Evolutionary conservation across 257 asterid species (phyloP).

Genomic region (Thymus mandschuricus): DNA sequence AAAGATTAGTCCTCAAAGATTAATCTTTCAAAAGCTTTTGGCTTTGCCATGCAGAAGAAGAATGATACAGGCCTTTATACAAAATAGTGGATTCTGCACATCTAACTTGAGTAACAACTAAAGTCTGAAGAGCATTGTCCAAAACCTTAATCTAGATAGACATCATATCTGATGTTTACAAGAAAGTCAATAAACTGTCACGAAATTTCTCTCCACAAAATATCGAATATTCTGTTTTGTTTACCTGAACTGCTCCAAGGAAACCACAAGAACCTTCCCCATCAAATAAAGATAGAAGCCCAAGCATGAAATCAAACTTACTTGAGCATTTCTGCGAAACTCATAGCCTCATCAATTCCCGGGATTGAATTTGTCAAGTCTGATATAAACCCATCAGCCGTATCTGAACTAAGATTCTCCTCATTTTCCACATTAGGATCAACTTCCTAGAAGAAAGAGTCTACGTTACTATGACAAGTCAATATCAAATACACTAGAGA

Average conservation of each 20-base stretch:
- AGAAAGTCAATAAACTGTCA: not conserved
- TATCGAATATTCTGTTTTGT: not conserved
- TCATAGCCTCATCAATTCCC: slow-evolving; percentile 99
- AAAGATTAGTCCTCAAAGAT: not conserved
- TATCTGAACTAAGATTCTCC: slow-evolving; percentile 43
- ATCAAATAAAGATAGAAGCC: too few species aligned
- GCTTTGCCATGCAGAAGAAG: not conserved
- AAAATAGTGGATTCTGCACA: not conserved
- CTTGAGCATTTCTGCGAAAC: slow-evolving; percentile 99
- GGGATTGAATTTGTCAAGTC: slow-evolving; percentile 93
- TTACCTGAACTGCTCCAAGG: too few species aligned
- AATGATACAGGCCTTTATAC: not conserved
- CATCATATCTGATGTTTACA: not conserved
- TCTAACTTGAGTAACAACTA: not conserved
- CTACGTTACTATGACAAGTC: slow-evolving; percentile 11
- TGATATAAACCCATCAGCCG: slow-evolving; percentile 78
- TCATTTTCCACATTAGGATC: slow-evolving; percentile 83
- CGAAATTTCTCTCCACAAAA: not conserved
- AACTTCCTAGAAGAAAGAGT: slow-evolving; percentile 68
- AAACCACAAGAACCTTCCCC: too few species aligned
- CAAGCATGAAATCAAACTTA: slow-evolving; percentile 37
- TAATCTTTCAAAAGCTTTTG: not conserved
- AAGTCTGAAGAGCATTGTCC: not conserved
- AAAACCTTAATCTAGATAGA: not conserved
- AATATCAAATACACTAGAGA: slow-evolving; percentile 4